phyloP scores from a whole-genome alignment of 177 flowering plant species.

The Vitis hybrid region DNA sequence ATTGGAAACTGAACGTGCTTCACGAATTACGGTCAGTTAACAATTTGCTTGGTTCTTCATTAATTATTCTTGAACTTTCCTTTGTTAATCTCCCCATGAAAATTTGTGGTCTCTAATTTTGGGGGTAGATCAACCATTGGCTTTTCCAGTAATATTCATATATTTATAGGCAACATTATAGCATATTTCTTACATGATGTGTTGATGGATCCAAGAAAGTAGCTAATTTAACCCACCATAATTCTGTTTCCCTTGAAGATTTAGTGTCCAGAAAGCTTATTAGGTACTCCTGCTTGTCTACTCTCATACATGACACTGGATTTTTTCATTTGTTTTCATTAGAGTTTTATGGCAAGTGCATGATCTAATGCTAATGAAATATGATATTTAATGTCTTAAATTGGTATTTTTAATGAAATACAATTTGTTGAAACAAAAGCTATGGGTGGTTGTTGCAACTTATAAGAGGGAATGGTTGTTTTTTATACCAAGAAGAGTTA shows the following conservation, averaged over 20 bases:
- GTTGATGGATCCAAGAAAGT: not conserved
- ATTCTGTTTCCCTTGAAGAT: not conserved
- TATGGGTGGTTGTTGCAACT: too few relatives aligned
- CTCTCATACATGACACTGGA: too few relatives aligned
- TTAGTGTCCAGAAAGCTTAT: not conserved
- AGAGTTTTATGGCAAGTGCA: too few relatives aligned
- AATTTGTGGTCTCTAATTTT: not conserved
- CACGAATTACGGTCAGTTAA: constrained; percentile 75
- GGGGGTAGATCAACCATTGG: not conserved
- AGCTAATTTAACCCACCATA: too few relatives aligned
- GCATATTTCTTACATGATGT: not conserved
- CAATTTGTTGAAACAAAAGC: too few relatives aligned
- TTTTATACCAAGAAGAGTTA: not conserved
- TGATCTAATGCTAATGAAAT: not conserved
- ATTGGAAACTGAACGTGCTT: constrained; percentile 56
- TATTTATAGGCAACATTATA: too few relatives aligned
- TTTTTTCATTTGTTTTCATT: too few relatives aligned
- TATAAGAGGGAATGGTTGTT: not conserved
- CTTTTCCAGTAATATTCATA: too few relatives aligned
- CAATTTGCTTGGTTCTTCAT: not conserved
- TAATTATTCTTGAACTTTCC: not conserved
- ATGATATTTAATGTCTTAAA: too few relatives aligned
- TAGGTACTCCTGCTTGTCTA: not conserved
- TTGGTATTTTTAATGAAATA: too few relatives aligned
- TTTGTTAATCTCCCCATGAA: not conserved